Conservation (phyloP, 352 stramenopile genomes). For the Globisporangium splendens region DNA sequence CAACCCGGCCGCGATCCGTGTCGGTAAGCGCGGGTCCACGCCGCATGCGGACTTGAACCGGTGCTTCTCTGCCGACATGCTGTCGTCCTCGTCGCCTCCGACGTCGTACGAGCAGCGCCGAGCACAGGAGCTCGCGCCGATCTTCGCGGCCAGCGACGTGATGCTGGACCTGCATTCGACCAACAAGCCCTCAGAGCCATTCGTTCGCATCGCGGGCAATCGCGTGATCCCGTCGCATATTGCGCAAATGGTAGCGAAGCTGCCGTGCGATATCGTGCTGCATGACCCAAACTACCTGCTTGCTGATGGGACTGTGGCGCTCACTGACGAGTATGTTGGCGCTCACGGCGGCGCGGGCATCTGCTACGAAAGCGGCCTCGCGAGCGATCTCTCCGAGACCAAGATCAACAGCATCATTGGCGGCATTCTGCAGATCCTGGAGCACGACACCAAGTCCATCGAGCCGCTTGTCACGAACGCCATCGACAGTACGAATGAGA, state of each 20-base stretch:
- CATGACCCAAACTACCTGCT: constrained; percentile 61
- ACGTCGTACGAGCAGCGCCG: constrained; percentile 46
- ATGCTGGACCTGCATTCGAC: constrained; percentile 77
- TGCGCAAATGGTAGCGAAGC: constrained; percentile 26
- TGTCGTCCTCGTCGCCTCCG: constrained; percentile 5
- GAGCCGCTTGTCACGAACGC: constrained; percentile 9
- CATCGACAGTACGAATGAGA: neutral
- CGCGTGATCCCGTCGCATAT: constrained; percentile 20
- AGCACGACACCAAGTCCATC: constrained; percentile 34
- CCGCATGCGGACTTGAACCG: constrained; percentile 67
- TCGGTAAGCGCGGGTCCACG: constrained; percentile 45
- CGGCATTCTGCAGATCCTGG: constrained; percentile 47
- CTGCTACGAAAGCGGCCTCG: constrained; percentile 67
- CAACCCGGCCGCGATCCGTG: constrained; percentile 49
- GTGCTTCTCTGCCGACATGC: constrained; percentile 44
- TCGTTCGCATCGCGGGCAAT: constrained; percentile 55
- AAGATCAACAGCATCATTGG: constrained; percentile 43
- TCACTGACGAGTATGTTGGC: constrained; percentile 74
- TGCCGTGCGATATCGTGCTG: constrained; percentile 57
- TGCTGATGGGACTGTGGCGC: constrained; percentile 46
- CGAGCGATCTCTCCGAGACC: constrained; percentile 40
- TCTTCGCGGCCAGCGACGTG: constrained; percentile 50
- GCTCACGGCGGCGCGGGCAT: constrained; percentile 52
- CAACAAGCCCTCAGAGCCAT: constrained; percentile 69
- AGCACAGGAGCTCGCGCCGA: constrained; percentile 48